phyloP scores from a whole-genome alignment of 1,284 basidiomycete genomes.

The Bondarzewia mesenterica region DNA sequence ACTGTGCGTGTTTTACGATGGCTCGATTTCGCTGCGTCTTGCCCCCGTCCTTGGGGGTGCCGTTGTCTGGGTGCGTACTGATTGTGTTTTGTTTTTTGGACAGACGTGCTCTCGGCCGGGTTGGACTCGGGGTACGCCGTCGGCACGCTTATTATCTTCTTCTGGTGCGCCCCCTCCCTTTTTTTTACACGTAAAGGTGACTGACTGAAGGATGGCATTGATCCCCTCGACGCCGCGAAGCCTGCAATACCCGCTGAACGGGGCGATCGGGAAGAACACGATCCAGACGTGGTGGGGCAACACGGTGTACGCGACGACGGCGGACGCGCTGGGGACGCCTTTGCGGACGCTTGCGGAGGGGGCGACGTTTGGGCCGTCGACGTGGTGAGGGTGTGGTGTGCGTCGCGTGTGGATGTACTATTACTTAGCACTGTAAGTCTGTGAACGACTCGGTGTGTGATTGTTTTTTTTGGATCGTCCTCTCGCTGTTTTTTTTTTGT shows the following conservation, averaged over 20 bases:
- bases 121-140: constrained; percentile 57
- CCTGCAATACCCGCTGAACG: constrained; percentile 2
- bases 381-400: constrained; percentile 44
- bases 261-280: background rate
- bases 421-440: too few relatives aligned
- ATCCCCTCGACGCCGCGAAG: background rate
- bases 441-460: too few relatives aligned
- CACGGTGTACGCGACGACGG: constrained; percentile 51
- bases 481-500: too few relatives aligned
- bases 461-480: too few relatives aligned
- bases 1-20: constrained; percentile 19
- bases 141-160: constrained; percentile 32
- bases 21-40: background rate
- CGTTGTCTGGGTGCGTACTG: background rate
- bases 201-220: too few relatives aligned
- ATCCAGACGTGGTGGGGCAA: constrained; percentile 62
- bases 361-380: constrained; percentile 47
- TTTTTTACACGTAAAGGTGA: background rate
- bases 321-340: constrained; percentile 52
- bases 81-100: background rate
- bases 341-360: constrained; percentile 34
- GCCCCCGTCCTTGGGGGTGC: too few relatives aligned
- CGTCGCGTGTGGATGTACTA: too few relatives aligned
- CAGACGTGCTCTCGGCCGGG: constrained; percentile 49
- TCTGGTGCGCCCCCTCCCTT: background rate